Evolutionary conservation across 495 filamentous ascomycete genomes (phyloP).

Genomic region (Penicillium paradoxum): DNA sequence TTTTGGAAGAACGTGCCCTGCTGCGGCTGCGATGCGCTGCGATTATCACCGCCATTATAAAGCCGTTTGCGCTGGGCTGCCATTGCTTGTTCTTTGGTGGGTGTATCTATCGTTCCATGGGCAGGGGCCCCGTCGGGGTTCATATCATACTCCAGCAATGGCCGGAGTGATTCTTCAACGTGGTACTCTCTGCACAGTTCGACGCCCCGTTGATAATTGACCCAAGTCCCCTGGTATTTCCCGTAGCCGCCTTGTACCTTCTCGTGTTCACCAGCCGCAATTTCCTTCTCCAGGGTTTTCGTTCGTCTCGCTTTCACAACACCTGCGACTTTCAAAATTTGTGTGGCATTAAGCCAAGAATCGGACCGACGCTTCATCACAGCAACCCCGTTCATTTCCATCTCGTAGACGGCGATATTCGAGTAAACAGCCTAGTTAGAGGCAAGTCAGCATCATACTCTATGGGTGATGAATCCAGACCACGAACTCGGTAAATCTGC

Average conservation of each 20-base stretch:
- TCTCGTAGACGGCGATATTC: conserved; percentile 91
- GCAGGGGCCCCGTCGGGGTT: conserved; percentile 63
- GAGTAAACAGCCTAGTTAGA: conserved; percentile 80
- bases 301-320: conserved; percentile 96
- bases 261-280: conserved; percentile 90
- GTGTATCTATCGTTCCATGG: conserved; percentile 69
- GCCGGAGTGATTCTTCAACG: conserved; percentile 79
- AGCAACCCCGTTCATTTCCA: conserved; percentile 86
- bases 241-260: conserved; percentile 98
- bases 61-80: conserved; percentile 92
- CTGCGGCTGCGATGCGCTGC: conserved; percentile 56
- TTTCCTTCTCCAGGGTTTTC: conserved; percentile 96
- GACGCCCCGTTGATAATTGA: conserved; percentile 81
- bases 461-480: conserved; percentile 1
- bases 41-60: conserved; percentile 65
- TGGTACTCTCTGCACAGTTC: conserved; percentile 93
- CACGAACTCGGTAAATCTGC: conserved; percentile 71
- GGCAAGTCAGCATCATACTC: conserved; percentile 18
- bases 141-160: conserved; percentile 85
- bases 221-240: conserved; percentile 99
- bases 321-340: conserved; percentile 92
- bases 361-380: conserved; percentile 93
- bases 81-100: conserved; percentile 99
- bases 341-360: conserved; percentile 91
- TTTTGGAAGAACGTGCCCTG: conserved; percentile 92